Conservation (phyloP, 306 rosid genomes). For the Begonia peltatifolia region DNA sequence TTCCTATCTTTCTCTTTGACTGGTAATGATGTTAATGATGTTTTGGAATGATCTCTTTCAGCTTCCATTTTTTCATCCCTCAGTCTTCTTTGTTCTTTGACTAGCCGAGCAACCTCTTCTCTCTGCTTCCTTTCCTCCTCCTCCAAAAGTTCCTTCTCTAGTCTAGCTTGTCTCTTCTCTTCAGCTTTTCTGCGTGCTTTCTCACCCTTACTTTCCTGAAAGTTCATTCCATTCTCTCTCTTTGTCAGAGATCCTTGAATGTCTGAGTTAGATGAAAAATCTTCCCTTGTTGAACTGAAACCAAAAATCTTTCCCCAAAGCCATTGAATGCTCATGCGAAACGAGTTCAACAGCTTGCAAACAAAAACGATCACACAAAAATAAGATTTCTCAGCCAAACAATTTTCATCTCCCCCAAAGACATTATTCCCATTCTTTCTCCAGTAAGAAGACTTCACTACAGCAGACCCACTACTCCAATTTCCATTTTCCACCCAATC, state of each 20-base stretch:
- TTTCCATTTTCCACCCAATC: constrained; percentile 85
- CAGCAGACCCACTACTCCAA: constrained; percentile 60
- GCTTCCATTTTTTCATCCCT: constrained; percentile 88
- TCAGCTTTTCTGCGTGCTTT: constrained; percentile 98
- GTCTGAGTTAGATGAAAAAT: constrained; percentile 66
- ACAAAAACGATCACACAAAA: constrained; percentile 58
- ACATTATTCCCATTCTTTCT: constrained; percentile 43
- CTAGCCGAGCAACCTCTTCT: constrained; percentile 97
- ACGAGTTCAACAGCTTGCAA: constrained; percentile 59
- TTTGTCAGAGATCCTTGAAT: constrained; percentile 44
- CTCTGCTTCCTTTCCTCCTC: constrained; percentile 98
- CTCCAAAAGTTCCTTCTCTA: constrained; percentile 85
- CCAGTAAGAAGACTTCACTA: constrained; percentile 52
- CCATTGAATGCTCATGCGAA: constrained; percentile 84
- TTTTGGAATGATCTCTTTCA: constrained; percentile 49
- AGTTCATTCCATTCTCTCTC: constrained; percentile 65
- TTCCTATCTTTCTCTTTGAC: constrained; percentile 43
- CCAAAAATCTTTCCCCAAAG: constrained; percentile 86
- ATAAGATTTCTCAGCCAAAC: constrained; percentile 75
- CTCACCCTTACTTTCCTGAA: constrained; percentile 77
- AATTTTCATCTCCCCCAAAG: constrained; percentile 70
- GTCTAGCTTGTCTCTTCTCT: constrained; percentile 93
- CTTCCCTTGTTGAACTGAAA: constrained; percentile 55
- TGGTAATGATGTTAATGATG: constrained; percentile 36
- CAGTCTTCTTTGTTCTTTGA: constrained; percentile 86